Conservation (phyloP, 768 basidiomycete genomes). For the Russula sp. region DNA sequence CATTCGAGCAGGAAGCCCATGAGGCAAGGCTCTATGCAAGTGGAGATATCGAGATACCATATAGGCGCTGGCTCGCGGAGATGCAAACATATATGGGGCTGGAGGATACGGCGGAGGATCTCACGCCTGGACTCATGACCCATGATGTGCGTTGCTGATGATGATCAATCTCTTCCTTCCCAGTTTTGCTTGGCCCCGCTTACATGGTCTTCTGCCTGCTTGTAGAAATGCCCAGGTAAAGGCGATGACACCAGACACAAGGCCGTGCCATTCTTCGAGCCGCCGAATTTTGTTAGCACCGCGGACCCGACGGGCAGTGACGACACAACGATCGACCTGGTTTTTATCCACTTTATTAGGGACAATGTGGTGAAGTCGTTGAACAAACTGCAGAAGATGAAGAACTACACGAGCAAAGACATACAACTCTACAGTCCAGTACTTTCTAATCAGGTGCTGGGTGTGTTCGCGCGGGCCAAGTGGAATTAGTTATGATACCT, state of each 20-base stretch:
- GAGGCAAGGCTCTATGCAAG: slow-evolving; percentile 37
- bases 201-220: background rate
- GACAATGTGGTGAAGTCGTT: slow-evolving; percentile 38
- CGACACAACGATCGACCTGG: slow-evolving; percentile 56
- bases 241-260: slow-evolving; percentile 36
- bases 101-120: slow-evolving; percentile 38
- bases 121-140: slow-evolving; percentile 53
- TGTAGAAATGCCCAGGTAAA: slow-evolving; percentile 57
- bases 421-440: slow-evolving; percentile 48
- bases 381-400: slow-evolving; percentile 40
- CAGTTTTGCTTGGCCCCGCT: background rate
- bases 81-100: slow-evolving; percentile 39
- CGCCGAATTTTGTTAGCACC: slow-evolving; percentile 55
- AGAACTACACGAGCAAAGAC: slow-evolving; percentile 45
- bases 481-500: slow-evolving; percentile 21
- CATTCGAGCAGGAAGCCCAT: slow-evolving; percentile 25
- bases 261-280: slow-evolving; percentile 48
- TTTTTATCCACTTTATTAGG: slow-evolving; percentile 63
- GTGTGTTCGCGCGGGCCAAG: slow-evolving; percentile 42
- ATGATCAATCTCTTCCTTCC: too few relatives aligned
- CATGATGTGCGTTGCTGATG: slow-evolving; percentile 30
- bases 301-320: slow-evolving; percentile 42
- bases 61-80: slow-evolving; percentile 49
- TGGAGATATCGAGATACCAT: slow-evolving; percentile 46
- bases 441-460: slow-evolving; percentile 44